Evolutionary conservation across 2,329 filamentous ascomycete species (phyloP), one percentile per base, ranked within the genome.

Genomic region (Rhynchosporium graminicola): DNA sequence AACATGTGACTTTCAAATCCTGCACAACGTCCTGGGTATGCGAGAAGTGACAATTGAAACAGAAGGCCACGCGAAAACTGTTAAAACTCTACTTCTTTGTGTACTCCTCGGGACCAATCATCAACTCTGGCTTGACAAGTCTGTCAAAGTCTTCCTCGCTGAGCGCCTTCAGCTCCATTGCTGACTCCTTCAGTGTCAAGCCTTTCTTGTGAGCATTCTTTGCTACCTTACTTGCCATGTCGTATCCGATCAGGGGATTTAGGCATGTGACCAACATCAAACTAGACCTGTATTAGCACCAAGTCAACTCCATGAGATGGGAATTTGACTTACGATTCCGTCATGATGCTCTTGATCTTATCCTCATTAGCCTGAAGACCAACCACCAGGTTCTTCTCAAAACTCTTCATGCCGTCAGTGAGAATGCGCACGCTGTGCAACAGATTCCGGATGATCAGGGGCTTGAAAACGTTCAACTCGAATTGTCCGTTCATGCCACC

Each of bases 201-300:
- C 92, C 92, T 86, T 98, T 98, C 86, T 97, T 97, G 82, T 99
- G 95, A 15, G 95, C 95, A 75, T 99, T 96, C 88, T 97, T 97
- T 74, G 93, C 93, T 29, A 97, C 93, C 83, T 96, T 96, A 78
- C 88, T 92, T 58, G 93, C 93, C 91, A 96, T 96, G 76, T 97
- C 93, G 78, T 97, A 97, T 64, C 93, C 94, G 75, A 98, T 97
- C 78, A 96, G 91, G 70, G 93, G 92, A 84, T 97, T 97, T 67
- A 98, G 83, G 83, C 94, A 97, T 68, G 95, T 99, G 42, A 98
- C 95, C 69, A 98, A 85, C 95, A 99, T 99, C 72, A 99, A 84
- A 75, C 92, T 96, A 70, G 54, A 57, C 40, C 50, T 33, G 75
- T 70, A 31, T 58, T 61, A 63, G 38, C 9, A 29, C 47, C 10